A percentile compares a stretch with the other conserved stretches of the same genome.
These are phyloP conservation scores for Cryptococcus neoformans DNA, from an alignment of 1,284 basidiomycete species.

Conservation along the genomic window DNA sequence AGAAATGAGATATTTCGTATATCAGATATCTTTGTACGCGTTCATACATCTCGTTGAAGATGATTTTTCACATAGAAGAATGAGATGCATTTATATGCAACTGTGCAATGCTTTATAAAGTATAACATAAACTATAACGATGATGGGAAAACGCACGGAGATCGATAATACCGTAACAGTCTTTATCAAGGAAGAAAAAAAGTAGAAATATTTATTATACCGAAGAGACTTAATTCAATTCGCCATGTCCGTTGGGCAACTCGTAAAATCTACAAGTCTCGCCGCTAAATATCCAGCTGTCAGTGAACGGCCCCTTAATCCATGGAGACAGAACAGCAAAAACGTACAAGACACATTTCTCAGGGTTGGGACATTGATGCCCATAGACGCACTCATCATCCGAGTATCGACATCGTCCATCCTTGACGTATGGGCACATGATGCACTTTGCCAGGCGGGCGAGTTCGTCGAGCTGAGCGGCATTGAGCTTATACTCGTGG, in stretches of 20 bases:
- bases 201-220: neutral
- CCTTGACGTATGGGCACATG: conserved; percentile 34
- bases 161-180: no score
- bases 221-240: conserved; percentile 7
- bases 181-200: no score
- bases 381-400: conserved; percentile 43
- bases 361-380: conserved; percentile 33
- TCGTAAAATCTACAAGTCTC: conserved; percentile 38
- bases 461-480: conserved; percentile 35
- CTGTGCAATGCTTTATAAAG: no score
- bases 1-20: no score
- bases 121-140: no score
- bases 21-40: no score
- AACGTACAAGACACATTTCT: conserved; percentile 32
- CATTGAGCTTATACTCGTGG: conserved; percentile 38
- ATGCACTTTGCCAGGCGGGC: conserved; percentile 38
- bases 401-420: conserved; percentile 33
- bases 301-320: neutral
- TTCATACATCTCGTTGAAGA: no score
- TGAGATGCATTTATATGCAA: no score
- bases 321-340: no score
- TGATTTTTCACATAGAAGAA: no score
- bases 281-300: conserved; percentile 14
- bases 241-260: conserved; percentile 34
- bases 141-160: no score